phyloP scores from a whole-genome alignment of 176 grass and related monocot species.

The Aegilops umbellulata region DNA sequence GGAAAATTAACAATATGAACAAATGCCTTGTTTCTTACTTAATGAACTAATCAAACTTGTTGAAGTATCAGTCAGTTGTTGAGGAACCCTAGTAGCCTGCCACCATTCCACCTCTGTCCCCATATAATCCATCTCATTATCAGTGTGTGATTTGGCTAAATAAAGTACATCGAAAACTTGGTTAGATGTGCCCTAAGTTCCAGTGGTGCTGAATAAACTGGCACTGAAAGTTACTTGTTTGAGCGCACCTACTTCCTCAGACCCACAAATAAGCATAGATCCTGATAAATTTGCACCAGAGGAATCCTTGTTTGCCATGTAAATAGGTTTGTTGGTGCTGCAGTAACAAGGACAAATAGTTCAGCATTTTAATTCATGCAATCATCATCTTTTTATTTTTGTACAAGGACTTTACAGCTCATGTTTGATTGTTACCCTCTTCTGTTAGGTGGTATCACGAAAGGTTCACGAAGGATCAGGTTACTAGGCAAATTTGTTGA shows the following conservation, averaged over 20 bases:
- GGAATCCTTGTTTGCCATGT: background rate
- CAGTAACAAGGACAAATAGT: background rate
- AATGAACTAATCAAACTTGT: background rate
- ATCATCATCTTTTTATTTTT: background rate
- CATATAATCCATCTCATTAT: too few species aligned
- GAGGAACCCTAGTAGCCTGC: too few species aligned
- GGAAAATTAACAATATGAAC: background rate
- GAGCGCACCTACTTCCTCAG: too few species aligned
- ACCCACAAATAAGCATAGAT: background rate
- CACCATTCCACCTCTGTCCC: too few species aligned
- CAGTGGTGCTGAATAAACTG: background rate
- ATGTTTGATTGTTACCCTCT: slow-evolving; percentile 19
- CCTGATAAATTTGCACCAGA: background rate
- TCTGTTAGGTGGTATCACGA: slow-evolving; percentile 76
- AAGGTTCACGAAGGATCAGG: slow-evolving; percentile 89
- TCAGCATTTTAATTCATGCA: background rate
- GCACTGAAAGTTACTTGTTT: background rate
- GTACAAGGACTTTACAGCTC: too few species aligned
- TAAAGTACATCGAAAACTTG: background rate
- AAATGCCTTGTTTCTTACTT: background rate
- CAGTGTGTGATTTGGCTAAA: too few species aligned
- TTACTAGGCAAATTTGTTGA: slow-evolving; percentile 96
- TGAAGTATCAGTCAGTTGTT: too few species aligned
- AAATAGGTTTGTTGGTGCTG: background rate
- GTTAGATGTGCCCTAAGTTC: background rate